These are phyloP conservation scores for Daldinia eschscholtzii DNA, from an alignment of 2,329 filamentous ascomycete species.

Conservation along the genomic window DNA sequence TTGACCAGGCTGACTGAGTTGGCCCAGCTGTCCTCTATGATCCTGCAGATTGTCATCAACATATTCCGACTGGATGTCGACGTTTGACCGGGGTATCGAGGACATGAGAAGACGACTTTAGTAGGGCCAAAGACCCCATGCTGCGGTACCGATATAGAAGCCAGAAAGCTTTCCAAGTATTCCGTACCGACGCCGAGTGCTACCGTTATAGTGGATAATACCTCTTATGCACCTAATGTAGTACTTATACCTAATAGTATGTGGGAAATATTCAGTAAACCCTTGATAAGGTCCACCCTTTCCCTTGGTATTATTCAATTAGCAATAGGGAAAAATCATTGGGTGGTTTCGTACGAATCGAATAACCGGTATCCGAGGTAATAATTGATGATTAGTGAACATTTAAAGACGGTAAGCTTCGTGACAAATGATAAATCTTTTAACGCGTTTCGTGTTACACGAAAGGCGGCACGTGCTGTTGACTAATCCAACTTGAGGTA, in stretches of 20 bases:
- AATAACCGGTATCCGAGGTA: conserved; percentile 18
- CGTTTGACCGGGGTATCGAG: conserved; percentile 29
- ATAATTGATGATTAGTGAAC: conserved; percentile 42
- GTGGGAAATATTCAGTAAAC: neutral
- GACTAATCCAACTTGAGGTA: neutral
- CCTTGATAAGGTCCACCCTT: neutral
- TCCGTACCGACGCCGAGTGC: conserved; percentile 15
- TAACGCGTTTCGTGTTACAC: conserved; percentile 1
- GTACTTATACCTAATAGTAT: too few relatives aligned
- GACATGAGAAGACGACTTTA: conserved; percentile 18
- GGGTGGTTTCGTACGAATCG: conserved; percentile 6
- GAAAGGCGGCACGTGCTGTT: conserved; percentile 18
- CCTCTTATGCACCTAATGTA: too few relatives aligned
- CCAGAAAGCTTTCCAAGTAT: conserved; percentile 9
- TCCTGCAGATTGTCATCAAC: conserved; percentile 18
- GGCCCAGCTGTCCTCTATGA: conserved; percentile 14
- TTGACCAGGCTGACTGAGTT: conserved; percentile 16
- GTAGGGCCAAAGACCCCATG: conserved; percentile 31
- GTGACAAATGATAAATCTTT: conserved; percentile 5
- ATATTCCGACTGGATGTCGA: conserved; percentile 18
- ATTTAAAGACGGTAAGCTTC: conserved; percentile 15
- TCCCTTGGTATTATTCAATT: conserved; percentile 3
- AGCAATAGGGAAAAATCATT: neutral
- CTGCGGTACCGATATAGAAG: conserved; percentile 20
- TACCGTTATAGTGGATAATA: conserved; percentile 11